Conservation (phyloP, 1,139 yeast species). For the Entelexis paramagnoliae region DNA sequence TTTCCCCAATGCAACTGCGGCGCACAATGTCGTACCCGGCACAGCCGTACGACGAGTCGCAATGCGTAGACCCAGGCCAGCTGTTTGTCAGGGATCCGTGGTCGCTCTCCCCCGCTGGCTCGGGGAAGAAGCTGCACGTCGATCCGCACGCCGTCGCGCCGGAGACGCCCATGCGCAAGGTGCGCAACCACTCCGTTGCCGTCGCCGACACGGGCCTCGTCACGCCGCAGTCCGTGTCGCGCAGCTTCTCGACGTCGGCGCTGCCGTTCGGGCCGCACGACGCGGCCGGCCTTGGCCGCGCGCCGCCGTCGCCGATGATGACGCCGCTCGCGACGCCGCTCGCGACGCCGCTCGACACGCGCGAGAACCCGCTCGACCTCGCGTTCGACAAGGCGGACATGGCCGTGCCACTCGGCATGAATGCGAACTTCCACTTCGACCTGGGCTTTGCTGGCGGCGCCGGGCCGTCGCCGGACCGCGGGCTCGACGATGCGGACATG, state of each 20-base stretch:
- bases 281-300: not conserved
- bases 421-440: not conserved
- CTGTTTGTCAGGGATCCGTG: slow-evolving; percentile 9
- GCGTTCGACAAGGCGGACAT: slow-evolving; percentile 2
- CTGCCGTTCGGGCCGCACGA: slow-evolving; percentile 13
- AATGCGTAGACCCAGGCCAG: slow-evolving; percentile 11
- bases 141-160: not conserved
- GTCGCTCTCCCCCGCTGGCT: slow-evolving; percentile 10
- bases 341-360: slow-evolving; percentile 16
- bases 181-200: slow-evolving; percentile 15
- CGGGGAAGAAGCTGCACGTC: slow-evolving; percentile 3
- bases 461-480: not conserved
- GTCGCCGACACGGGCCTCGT: slow-evolving; percentile 14
- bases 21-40: slow-evolving; percentile 12
- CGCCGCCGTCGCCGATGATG: slow-evolving; percentile 19
- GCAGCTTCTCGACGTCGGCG: slow-evolving; percentile 18
- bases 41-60: slow-evolving; percentile 6
- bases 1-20: slow-evolving; percentile 13
- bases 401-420: slow-evolving; percentile 3
- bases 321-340: slow-evolving; percentile 23
- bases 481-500: not conserved
- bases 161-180: slow-evolving; percentile 19
- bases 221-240: slow-evolving; percentile 19
- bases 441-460: not conserved
- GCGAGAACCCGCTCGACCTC: slow-evolving; percentile 12